Base-by-base conservation (phyloP, 768 basidiomycete species). In the Boletales sp. region DNA sequence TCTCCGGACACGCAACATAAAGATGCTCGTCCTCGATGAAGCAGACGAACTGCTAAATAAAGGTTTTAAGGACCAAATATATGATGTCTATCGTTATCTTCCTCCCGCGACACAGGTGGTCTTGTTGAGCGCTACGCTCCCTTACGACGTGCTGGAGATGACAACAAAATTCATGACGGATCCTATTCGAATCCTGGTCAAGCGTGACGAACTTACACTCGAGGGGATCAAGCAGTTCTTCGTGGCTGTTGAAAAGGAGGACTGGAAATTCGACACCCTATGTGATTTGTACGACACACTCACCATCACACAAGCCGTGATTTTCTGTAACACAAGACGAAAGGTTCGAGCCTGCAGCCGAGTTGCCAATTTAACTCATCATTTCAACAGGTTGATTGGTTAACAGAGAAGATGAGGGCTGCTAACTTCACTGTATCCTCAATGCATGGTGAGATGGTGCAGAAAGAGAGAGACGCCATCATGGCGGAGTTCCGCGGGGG, bases 101-200 rank as follows among this genome's bases (percentile, higher is more conserved):
- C 95, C 95, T 30, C 94, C 94, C 25, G 92, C 92, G 45, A 97
- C 94, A 6, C 95, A 98, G 71, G 95, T 98, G 41, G 94, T 99
- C 40, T 79, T 98, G 41, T 81, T 99, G 56, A 95, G 94, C 64
- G 94, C 95, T 39, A 97, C 94, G 25, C 79, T 98, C 54, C 95
- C 95, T 10, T 88, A 93, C 67, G 95, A 99, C 63, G 94, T 99
- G 37, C 71, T 98, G 68, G 95, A 98, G 74, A 96, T 97, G 90
- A 97, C 95, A 17, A 96, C 92, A 34, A 97, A 98, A 74, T 97
- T 98, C 77, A 97, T 98, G 94, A 92, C 90, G 46, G 94, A 97
- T 70, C 95, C 95, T 32, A 93, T 98, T 66, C 89, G 93, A 41
- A 96, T 99, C 61, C 86, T 97, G 60, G 94, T 98, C 70, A 96